These are phyloP conservation scores for Lachnellula occidentalis DNA, from an alignment of 2,329 filamentous ascomycete species.

Conservation along the genomic window DNA sequence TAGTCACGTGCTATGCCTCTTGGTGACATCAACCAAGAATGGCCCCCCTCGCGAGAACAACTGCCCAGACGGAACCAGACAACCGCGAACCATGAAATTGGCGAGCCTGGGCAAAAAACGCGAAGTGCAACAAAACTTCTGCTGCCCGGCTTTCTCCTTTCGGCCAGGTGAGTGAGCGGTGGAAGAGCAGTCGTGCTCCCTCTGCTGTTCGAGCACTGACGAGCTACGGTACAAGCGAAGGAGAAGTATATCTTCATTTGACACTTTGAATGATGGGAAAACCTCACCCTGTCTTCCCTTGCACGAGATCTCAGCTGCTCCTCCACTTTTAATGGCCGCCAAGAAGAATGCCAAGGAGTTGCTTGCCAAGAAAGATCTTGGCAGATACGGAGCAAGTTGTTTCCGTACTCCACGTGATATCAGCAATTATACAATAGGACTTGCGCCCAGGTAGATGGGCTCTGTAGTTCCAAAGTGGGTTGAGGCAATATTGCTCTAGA, in stretches of 20 bases:
- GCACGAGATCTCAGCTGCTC: no score
- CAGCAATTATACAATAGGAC: no score
- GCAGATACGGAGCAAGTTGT: no score
- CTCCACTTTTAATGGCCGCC: no score
- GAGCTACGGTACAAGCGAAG: neutral
- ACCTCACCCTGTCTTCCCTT: neutral
- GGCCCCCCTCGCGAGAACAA: neutral
- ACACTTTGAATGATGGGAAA: neutral
- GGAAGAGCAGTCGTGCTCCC: neutral
- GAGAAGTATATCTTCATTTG: neutral
- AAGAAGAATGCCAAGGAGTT: no score
- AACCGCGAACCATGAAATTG: neutral
- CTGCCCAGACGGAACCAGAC: neutral
- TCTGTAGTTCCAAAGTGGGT: no score
- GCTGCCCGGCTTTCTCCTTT: neutral
- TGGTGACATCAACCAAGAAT: neutral
- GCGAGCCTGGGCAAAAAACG: conserved; percentile 12
- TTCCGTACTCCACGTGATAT: no score
- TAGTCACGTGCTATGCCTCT: neutral
- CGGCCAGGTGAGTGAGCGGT: neutral
- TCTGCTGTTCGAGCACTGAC: neutral
- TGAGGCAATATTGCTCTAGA: no score
- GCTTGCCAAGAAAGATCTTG: no score
- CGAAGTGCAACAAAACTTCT: conserved; percentile 17
- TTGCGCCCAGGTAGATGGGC: no score